Evolutionary conservation across 176 grass and related monocot species (phyloP).

Genomic region (Oryza punctata): DNA sequence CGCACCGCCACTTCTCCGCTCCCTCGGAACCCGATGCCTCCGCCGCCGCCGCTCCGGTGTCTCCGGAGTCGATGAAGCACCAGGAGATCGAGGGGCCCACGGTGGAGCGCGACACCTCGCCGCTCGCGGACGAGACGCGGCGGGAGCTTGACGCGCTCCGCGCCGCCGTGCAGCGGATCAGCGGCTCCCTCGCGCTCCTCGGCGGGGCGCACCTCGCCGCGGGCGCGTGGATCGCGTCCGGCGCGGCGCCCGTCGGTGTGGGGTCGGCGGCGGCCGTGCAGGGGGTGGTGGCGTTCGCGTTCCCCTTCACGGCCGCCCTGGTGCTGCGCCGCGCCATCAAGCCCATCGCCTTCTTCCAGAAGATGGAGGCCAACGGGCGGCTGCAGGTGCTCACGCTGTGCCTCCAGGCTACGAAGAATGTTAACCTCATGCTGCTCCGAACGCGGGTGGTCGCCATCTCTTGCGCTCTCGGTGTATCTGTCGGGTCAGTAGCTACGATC

Average conservation of each 20-base stretch:
- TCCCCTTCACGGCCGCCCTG: slow-evolving; percentile 76
- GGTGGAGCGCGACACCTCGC: slow-evolving; percentile 80
- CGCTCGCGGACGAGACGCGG: slow-evolving; percentile 78
- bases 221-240: slow-evolving; percentile 64
- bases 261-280: slow-evolving; percentile 42
- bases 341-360: slow-evolving; percentile 88
- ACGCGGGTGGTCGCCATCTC: slow-evolving; percentile 65
- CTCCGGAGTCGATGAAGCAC: slow-evolving; percentile 54
- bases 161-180: slow-evolving; percentile 63
- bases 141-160: slow-evolving; percentile 66
- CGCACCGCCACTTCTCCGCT: slow-evolving; percentile 34
- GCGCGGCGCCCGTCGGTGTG: slow-evolving; percentile 55
- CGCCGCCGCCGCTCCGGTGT: background rate
- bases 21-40: slow-evolving; percentile 7
- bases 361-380: slow-evolving; percentile 87
- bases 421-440: slow-evolving; percentile 73
- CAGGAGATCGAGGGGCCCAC: slow-evolving; percentile 96
- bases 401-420: slow-evolving; percentile 73
- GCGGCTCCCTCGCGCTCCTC: slow-evolving; percentile 61
- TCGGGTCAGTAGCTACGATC: slow-evolving; percentile 55
- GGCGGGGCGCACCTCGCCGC: slow-evolving; percentile 70
- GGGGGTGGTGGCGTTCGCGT: slow-evolving; percentile 73
- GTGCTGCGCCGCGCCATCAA: slow-evolving; percentile 79
- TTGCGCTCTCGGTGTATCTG: slow-evolving; percentile 70
- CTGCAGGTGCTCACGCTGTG: slow-evolving; percentile 84